Base-by-base conservation (phyloP, 192 early-diverging fungal genomes). In the Coemansia guatemalensis region DNA sequence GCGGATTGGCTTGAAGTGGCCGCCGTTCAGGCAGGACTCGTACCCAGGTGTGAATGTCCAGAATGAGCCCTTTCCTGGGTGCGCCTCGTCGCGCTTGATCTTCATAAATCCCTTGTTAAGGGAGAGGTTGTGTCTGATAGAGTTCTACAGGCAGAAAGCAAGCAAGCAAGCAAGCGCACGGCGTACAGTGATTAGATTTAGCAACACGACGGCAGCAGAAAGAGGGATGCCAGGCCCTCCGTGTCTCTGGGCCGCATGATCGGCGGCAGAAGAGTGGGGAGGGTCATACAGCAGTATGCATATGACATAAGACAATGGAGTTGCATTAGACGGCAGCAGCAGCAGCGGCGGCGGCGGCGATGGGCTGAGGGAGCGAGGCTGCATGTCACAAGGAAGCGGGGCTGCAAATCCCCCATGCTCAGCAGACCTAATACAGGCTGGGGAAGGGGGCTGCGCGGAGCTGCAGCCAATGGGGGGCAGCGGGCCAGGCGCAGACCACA, bases 61-160 rank as follows among this genome's bases (percentile, higher is more conserved):
- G 71, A 89, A 93, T 51, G 89, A 89, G 49, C 91, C 91, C 77
- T 93, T 93, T 50, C 91, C 91, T 11, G 91, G 91, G 49, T 93
- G 88, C 35, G 88, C 87, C 65, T 89, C 86, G 25, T 87, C 87
- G 67, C 92, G 80, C 55, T 88, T 85, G 44, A 92, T 83, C 65
- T 90, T 87, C 68, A 91, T 85, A 64, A 95, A 95, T 32, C 82
- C 81, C 72, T 90, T 90, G 73, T 95, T 93, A 24, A 93, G 83
- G 14, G 90, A 91, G 62, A 95, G 82, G 74, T 93, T 93, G 77
- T 95, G 93, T 35, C 93, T 85, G 74, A 95, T 90, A 52, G 92
- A 95, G 75, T 95, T 95, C 88, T 94, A 85, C 88, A 85, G 33
- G 14, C 39, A 44, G 3, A 44, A 8, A 44, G 5, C 39, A 44